Evolutionary conservation across 768 basidiomycete species (phyloP).

Genomic region (Coprinopsis marcescibilis): DNA sequence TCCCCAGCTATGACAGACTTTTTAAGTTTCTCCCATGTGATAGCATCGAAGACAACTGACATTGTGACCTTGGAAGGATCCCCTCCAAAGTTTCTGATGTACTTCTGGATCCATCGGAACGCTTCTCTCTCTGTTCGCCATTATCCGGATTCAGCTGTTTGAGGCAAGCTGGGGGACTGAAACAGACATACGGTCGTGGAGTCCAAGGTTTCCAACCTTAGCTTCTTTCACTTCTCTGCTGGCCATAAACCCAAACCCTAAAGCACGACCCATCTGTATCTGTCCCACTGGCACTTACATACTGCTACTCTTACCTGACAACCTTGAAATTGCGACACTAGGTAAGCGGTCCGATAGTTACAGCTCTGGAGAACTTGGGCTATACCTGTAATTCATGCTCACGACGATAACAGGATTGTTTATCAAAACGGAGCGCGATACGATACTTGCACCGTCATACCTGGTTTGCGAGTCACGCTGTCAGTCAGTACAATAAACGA

Average conservation of each 20-base stretch:
- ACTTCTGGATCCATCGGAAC: constrained; percentile 60
- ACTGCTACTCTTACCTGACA: too few species aligned
- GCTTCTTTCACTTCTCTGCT: constrained; percentile 47
- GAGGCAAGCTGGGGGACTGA: background rate
- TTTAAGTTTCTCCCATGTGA: too few species aligned
- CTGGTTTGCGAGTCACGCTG: constrained; percentile 19
- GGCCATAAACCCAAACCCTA: constrained; percentile 49
- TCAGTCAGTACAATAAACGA: too few species aligned
- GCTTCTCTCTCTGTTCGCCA: constrained; percentile 42
- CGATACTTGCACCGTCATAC: constrained; percentile 40
- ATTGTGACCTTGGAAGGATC: constrained; percentile 57
- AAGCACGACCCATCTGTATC: too few species aligned
- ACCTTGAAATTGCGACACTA: too few species aligned
- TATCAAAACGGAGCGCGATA: constrained; percentile 38
- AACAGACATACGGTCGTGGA: constrained; percentile 58
- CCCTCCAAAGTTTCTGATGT: constrained; percentile 60
- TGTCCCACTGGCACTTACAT: too few species aligned
- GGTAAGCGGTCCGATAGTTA: too few species aligned
- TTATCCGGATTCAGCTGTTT: background rate
- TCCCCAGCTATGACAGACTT: constrained; percentile 34
- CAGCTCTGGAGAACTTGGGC: background rate
- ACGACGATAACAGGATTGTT: constrained; percentile 45
- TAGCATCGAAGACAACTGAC: too few species aligned
- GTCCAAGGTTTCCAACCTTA: constrained; percentile 54
- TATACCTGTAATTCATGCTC: constrained; percentile 46